These are phyloP conservation scores for Coccinonectria pachysandricola DNA, from an alignment of 2,329 filamentous ascomycete species.

Conservation along the genomic window DNA sequence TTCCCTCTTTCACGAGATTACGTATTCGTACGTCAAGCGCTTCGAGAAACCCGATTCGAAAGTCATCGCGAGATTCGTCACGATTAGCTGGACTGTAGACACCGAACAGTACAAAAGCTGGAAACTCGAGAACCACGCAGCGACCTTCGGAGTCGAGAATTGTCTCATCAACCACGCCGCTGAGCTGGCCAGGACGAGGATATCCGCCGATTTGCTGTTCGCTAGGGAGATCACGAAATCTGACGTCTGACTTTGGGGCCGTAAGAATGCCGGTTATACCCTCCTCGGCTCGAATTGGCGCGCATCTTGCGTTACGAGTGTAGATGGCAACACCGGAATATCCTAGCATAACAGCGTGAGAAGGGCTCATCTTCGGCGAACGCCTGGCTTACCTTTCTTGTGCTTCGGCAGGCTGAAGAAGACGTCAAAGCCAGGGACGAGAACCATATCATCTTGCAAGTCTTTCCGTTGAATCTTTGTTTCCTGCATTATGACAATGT, in stretches of 20 bases:
- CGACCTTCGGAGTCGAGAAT: slow-evolving; percentile 83
- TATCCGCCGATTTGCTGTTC: slow-evolving; percentile 83
- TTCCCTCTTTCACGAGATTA: slow-evolving; percentile 70
- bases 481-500: slow-evolving; percentile 93
- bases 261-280: slow-evolving; percentile 77
- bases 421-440: slow-evolving; percentile 91
- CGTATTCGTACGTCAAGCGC: slow-evolving; percentile 75
- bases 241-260: slow-evolving; percentile 57
- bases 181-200: slow-evolving; percentile 58
- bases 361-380: not conserved
- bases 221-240: slow-evolving; percentile 64
- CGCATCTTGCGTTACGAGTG: slow-evolving; percentile 75
- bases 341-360: slow-evolving; percentile 39
- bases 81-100: slow-evolving; percentile 87
- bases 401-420: slow-evolving; percentile 88
- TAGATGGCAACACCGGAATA: slow-evolving; percentile 96
- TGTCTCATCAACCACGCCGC: slow-evolving; percentile 52
- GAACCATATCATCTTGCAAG: slow-evolving; percentile 86
- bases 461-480: slow-evolving; percentile 94
- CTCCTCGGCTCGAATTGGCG: slow-evolving; percentile 84
- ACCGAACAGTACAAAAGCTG: slow-evolving; percentile 85
- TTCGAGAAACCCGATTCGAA: slow-evolving; percentile 68
- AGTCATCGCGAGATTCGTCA: slow-evolving; percentile 74
- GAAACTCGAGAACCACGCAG: slow-evolving; percentile 85
- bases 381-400: slow-evolving; percentile 64